A percentile compares a stretch with the other conserved stretches of the same genome.
Conservation (phyloP, 495 filamentous ascomycete genomes). For the Hypoxylon lienhwacheense region DNA sequence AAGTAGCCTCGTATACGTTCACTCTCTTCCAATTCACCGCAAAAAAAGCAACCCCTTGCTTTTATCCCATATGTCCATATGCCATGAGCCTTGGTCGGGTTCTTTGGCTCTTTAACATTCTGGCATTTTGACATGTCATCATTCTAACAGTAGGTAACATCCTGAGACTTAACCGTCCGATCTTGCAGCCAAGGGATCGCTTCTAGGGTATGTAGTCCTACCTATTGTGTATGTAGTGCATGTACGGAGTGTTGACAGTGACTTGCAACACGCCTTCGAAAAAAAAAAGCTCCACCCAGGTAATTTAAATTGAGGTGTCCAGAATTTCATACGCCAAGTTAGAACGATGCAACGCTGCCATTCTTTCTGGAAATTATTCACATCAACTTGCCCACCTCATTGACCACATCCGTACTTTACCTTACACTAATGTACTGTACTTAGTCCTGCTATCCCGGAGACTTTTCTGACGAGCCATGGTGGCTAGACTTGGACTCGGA, state of each 20-base stretch:
- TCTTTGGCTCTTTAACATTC: conserved; percentile 21
- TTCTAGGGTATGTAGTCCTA: conserved; percentile 35
- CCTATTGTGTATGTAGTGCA: no score
- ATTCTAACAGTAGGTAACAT: no score
- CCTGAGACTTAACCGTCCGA: conserved; percentile 25
- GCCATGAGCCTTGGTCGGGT: not conserved
- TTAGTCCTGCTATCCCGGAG: conserved; percentile 27
- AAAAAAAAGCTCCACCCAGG: conserved; percentile 26
- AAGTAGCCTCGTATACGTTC: not conserved
- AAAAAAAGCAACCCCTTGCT: conserved; percentile 22
- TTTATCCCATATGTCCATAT: conserved; percentile 16
- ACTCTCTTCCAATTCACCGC: not conserved
- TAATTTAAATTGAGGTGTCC: conserved; percentile 30
- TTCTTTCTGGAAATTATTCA: conserved; percentile 32
- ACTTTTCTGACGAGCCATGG: conserved; percentile 29
- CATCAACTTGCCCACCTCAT: conserved; percentile 24
- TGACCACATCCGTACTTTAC: conserved; percentile 1
- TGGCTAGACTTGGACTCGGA: conserved; percentile 7
- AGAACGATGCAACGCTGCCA: conserved; percentile 23
- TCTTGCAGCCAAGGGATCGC: conserved; percentile 39
- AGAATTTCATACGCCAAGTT: conserved; percentile 25
- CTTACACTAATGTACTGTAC: conserved; percentile 21
- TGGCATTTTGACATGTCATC: no score
- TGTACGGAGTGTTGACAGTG: no score
- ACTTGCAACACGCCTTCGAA: conserved; percentile 6